A percentile compares a stretch with the other conserved stretches of the same genome.
Conservation (phyloP, 2,329 filamentous ascomycete genomes). For the Penicillium crustosum region DNA sequence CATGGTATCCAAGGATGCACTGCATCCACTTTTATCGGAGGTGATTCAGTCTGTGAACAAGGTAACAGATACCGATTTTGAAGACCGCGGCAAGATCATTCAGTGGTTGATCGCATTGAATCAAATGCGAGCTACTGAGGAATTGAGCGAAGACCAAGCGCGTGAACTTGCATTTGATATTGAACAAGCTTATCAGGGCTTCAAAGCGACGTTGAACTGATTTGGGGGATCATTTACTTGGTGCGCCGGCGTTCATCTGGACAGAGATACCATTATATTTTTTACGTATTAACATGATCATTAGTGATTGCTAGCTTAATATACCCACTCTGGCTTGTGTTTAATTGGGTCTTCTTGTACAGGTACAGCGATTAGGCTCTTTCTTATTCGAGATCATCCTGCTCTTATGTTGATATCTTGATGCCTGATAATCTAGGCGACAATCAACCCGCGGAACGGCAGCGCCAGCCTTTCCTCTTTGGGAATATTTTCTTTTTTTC, state of each 20-base stretch:
- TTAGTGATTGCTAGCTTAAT: not conserved
- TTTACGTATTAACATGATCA: not conserved
- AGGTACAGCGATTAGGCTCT: not conserved
- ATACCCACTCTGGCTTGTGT: slow-evolving; percentile 3
- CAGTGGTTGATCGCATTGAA: slow-evolving; percentile 98
- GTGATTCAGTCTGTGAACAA: slow-evolving; percentile 97
- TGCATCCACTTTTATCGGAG: slow-evolving; percentile 93
- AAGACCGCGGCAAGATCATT: slow-evolving; percentile 93
- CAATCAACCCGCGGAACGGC: slow-evolving; percentile 29
- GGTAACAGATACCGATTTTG: slow-evolving; percentile 92
- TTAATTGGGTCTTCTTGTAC: not conserved
- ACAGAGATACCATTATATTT: slow-evolving; percentile 6
- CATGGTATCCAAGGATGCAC: slow-evolving; percentile 87
- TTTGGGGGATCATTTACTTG: not conserved
- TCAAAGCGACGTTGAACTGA: slow-evolving; percentile 73
- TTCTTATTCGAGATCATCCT: not conserved
- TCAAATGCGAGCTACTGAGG: slow-evolving; percentile 94
- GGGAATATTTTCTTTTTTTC: slow-evolving; percentile 34
- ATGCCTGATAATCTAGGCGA: slow-evolving; percentile 18
- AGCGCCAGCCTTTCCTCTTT: slow-evolving; percentile 33
- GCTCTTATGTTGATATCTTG: not conserved
- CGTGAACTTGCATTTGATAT: slow-evolving; percentile 91
- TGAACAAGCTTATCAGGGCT: slow-evolving; percentile 89
- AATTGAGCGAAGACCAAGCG: slow-evolving; percentile 81
- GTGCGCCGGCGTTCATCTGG: slow-evolving; percentile 13